Conservation (phyloP, 257 asterid species). For the Solanum habrochaites region DNA sequence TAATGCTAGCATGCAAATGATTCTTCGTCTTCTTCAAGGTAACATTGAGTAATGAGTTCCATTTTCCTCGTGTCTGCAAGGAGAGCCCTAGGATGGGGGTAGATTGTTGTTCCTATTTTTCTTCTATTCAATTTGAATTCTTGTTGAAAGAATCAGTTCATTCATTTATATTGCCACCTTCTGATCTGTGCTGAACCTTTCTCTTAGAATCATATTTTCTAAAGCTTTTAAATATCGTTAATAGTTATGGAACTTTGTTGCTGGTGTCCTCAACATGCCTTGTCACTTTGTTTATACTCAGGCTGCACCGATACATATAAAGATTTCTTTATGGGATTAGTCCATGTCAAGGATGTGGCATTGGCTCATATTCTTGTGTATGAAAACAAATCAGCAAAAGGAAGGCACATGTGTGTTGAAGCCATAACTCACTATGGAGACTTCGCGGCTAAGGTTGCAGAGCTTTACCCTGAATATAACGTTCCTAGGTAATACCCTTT, state of each 20-base stretch:
- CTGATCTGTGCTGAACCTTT: not conserved
- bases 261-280: constrained; percentile 2
- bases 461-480: constrained; percentile 62
- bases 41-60: not conserved
- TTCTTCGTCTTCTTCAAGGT: constrained; percentile 85
- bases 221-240: not conserved
- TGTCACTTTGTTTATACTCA: constrained; percentile 11
- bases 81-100: not conserved
- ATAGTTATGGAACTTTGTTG: not conserved
- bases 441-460: constrained; percentile 69
- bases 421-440: constrained; percentile 65
- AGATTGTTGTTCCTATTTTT: not conserved
- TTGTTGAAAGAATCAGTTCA: not conserved
- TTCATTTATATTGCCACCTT: not conserved
- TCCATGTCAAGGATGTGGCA: constrained; percentile 82
- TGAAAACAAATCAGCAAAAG: constrained; percentile 60
- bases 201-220: not conserved
- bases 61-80: not conserved
- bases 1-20: constrained; percentile 71
- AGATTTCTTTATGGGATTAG: constrained; percentile 58
- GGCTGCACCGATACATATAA: constrained; percentile 40
- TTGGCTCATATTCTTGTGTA: constrained; percentile 70
- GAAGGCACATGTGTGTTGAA: constrained; percentile 75
- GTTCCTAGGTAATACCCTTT: constrained; percentile 45
- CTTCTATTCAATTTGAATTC: not conserved